Evolutionary conservation across 331 rosid species (phyloP), one percentile per base, ranked within the genome.

Genomic region (Phaseolus coccineus): DNA sequence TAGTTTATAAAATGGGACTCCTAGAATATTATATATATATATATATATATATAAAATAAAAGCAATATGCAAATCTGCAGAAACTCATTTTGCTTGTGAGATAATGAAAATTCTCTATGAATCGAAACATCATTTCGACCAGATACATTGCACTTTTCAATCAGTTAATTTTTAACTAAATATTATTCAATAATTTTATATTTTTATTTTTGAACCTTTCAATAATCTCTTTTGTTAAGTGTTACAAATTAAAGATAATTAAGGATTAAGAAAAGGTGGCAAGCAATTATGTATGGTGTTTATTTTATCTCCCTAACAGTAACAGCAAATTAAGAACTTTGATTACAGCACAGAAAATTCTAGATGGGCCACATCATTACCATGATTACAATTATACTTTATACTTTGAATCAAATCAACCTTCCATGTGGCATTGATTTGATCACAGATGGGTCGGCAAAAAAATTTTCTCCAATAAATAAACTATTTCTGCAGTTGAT

Each of bases 361-460:
- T 42, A 42, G 56, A 31, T 24, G 48, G 24, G n/a, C 53, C 6
- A 2, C 24, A 15, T 63, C 46, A 33, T 33, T 2, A 2, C 44
- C 35, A 24, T 61, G 25, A 59, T 57, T 33, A 33, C 14, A 42
- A 64, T 42, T 2, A 10, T 40, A 16, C 22, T 37, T 14, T 62
- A 6, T 47, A 62, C 51, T 62, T 50, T 71, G 27, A 27, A 72
- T 33, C 16, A 47, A 70, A 48, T 62, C 73, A 35, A 77, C 85
- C 31, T 73, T 62, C 70, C 85, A 71, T 2, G 30, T 77, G 79
- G 27, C 80, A 55, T 28, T 82, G 52, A 67, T 66, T 56, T 39
- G 1, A 35, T 6, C 9, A 27, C 39, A 63, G 69, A 31, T 63
- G 48, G 59, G 39, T 74, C 4, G 40, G 42, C 24, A 5, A 48